Conservation (phyloP, 768 basidiomycete genomes). For the Cystobasidium ongulense region DNA sequence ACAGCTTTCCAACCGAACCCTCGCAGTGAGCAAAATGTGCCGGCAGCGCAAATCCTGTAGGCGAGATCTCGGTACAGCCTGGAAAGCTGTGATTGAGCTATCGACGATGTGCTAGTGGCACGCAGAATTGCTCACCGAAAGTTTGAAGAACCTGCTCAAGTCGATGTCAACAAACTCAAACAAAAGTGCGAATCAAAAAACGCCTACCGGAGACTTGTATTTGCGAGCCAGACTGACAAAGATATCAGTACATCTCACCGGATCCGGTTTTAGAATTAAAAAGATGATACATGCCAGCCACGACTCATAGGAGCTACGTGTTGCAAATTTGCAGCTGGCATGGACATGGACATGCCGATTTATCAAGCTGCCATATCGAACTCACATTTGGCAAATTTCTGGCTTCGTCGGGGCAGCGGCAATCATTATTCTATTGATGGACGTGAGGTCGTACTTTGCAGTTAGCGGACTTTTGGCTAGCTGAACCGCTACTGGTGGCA, state of each 20-base stretch:
- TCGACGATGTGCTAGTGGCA: background rate
- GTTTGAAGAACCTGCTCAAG: background rate
- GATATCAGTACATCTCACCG: background rate
- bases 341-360: background rate
- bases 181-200: background rate
- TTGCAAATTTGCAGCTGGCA: background rate
- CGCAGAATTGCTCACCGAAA: background rate
- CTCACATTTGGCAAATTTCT: slow-evolving; percentile 3
- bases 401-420: slow-evolving; percentile 13
- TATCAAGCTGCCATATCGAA: too few species aligned
- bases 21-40: background rate
- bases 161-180: background rate
- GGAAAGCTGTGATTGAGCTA: background rate
- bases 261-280: too few species aligned
- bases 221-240: background rate
- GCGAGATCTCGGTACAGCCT: slow-evolving; percentile 1
- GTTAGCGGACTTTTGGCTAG: slow-evolving; percentile 60
- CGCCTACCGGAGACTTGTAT: background rate
- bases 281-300: too few species aligned
- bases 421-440: slow-evolving; percentile 45
- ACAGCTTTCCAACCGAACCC: background rate
- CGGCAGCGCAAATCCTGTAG: background rate
- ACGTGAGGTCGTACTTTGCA: slow-evolving; percentile 59
- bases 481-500: slow-evolving; percentile 75
- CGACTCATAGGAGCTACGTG: too few species aligned